phyloP scores from a whole-genome alignment of 2,329 filamentous ascomycete species.

The Alternaria brassicae region DNA sequence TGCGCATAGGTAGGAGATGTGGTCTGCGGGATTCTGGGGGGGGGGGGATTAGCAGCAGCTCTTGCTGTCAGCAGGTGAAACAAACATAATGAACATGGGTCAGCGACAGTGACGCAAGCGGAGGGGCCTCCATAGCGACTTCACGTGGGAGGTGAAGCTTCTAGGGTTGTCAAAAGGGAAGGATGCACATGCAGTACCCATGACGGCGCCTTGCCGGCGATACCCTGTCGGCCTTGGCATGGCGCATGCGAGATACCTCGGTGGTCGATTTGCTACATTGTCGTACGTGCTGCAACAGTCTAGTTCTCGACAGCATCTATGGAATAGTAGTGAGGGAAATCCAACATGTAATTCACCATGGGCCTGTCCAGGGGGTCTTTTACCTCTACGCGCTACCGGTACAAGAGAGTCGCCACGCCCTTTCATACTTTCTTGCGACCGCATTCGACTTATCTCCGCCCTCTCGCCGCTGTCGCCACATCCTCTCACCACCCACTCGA shows the following conservation, averaged over 20 bases:
- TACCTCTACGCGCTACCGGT: slow-evolving; percentile 18
- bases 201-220: slow-evolving; percentile 9
- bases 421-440: slow-evolving; percentile 11
- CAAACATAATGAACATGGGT: slow-evolving; percentile 96
- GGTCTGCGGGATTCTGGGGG: slow-evolving; percentile 82
- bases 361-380: slow-evolving; percentile 17
- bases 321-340: background rate
- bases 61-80: background rate
- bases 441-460: slow-evolving; percentile 17
- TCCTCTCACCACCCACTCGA: background rate
- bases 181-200: slow-evolving; percentile 7
- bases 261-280: background rate
- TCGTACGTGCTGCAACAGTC: background rate
- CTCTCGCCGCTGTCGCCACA: slow-evolving; percentile 16
- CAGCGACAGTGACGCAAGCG: slow-evolving; percentile 87
- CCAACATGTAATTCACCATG: slow-evolving; percentile 26
- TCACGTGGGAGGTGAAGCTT: background rate
- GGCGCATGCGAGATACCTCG: slow-evolving; percentile 1
- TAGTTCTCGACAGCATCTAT: background rate
- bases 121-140: slow-evolving; percentile 56
- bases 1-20: slow-evolving; percentile 84
- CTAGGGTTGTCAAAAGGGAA: slow-evolving; percentile 8
- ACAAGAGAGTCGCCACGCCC: slow-evolving; percentile 24
- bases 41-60: slow-evolving; percentile 28
- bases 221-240: slow-evolving; percentile 13